Evolutionary conservation across 345 rosid genomes (phyloP).

Genomic region (Carallia brachiata): DNA sequence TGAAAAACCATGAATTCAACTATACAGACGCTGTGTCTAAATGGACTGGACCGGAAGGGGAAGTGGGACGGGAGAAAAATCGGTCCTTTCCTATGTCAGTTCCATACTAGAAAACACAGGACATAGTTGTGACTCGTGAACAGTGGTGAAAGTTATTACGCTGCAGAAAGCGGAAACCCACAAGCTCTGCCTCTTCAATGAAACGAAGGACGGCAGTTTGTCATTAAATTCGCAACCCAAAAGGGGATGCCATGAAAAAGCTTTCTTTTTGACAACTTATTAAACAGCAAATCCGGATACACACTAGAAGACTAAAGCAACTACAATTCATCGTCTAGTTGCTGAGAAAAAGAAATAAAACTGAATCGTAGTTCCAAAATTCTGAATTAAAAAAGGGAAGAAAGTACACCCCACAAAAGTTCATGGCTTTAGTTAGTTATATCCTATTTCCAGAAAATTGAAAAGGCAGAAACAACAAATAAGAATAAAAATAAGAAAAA

Average conservation of each 20-base stretch:
- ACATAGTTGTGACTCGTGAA: too few relatives aligned
- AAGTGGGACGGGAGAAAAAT: neutral
- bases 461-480: neutral
- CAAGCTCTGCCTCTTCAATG: neutral
- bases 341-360: neutral
- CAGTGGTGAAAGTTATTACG: slow-evolving; percentile 1
- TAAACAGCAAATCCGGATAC: too few relatives aligned
- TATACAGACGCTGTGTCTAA: neutral
- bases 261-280: too few relatives aligned
- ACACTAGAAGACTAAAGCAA: neutral
- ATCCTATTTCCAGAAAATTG: too few relatives aligned
- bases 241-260: too few relatives aligned
- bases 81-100: neutral
- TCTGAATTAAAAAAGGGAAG: neutral
- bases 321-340: neutral
- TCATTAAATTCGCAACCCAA: too few relatives aligned
- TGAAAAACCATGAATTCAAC: slow-evolving; percentile 1
- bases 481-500: neutral
- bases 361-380: neutral
- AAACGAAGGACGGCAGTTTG: too few relatives aligned
- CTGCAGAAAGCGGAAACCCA: neutral
- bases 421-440: too few relatives aligned
- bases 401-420: too few relatives aligned
- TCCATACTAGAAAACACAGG: neutral
- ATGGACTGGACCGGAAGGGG: neutral